Conservation (phyloP, 2,329 filamentous ascomycete genomes). For the Fusarium sp. region DNA sequence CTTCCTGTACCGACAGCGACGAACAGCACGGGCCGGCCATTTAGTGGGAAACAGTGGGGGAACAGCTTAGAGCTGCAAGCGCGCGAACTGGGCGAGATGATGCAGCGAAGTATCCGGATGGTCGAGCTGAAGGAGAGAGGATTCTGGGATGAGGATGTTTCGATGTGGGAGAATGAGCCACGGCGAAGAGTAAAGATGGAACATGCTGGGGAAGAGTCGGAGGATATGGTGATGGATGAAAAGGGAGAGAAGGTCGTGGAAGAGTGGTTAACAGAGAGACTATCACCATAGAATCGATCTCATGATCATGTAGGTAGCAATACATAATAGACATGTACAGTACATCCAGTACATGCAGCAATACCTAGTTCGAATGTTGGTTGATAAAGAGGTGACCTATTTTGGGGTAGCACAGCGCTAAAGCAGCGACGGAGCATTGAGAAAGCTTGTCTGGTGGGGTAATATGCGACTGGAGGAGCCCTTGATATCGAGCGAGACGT, state of each 20-base stretch:
- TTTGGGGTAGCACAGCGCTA: slow-evolving; percentile 17
- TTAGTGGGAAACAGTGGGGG: slow-evolving; percentile 38
- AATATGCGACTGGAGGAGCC: background rate
- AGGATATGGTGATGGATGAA: slow-evolving; percentile 41
- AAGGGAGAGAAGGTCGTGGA: slow-evolving; percentile 42
- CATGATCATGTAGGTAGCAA: background rate
- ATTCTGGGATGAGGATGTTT: slow-evolving; percentile 54
- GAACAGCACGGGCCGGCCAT: slow-evolving; percentile 23
- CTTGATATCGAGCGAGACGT: background rate
- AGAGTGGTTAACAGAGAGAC: slow-evolving; percentile 47
- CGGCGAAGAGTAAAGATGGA: slow-evolving; percentile 51
- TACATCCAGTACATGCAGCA: background rate
- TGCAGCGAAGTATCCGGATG: slow-evolving; percentile 60
- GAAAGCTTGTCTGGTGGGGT: slow-evolving; percentile 41
- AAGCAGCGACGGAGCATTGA: slow-evolving; percentile 23
- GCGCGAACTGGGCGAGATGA: slow-evolving; percentile 57
- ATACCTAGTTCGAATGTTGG: background rate
- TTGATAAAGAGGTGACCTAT: background rate
- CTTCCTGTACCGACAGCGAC: slow-evolving; percentile 32
- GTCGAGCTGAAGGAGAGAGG: slow-evolving; percentile 56
- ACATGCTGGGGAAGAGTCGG: slow-evolving; percentile 50
- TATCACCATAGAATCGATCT: background rate
- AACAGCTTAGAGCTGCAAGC: slow-evolving; percentile 62
- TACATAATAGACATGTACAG: background rate
- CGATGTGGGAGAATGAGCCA: slow-evolving; percentile 49